Conservation (phyloP, 1,139 yeast species). For the Geotrichum bryndzae region DNA sequence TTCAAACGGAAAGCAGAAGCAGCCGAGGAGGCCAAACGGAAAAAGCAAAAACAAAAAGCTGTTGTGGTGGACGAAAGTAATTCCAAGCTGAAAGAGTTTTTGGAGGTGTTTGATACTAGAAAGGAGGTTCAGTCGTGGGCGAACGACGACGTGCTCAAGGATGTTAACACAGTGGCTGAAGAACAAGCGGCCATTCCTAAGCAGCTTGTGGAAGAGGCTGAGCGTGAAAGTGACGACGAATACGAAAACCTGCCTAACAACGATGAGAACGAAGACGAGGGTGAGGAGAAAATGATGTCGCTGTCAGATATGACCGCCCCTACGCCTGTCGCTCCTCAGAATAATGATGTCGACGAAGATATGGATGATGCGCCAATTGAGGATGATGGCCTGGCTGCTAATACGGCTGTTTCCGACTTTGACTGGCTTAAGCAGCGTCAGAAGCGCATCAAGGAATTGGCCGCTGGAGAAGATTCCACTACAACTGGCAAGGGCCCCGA, state of each 20-base stretch:
- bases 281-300: constrained; percentile 23
- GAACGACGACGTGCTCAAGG: constrained; percentile 55
- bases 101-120: constrained; percentile 78
- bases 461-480: constrained; percentile 25
- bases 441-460: constrained; percentile 60
- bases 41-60: constrained; percentile 46
- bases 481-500: constrained; percentile 19
- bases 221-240: constrained; percentile 29
- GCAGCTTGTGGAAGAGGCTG: constrained; percentile 17
- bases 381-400: constrained; percentile 39
- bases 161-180: constrained; percentile 25
- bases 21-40: constrained; percentile 40
- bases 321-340: neutral
- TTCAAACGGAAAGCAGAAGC: constrained; percentile 15
- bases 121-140: constrained; percentile 65
- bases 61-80: constrained; percentile 34
- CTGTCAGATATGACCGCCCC: constrained; percentile 8
- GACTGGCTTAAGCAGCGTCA: constrained; percentile 85
- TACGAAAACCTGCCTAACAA: constrained; percentile 24
- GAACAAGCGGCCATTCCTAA: constrained; percentile 12
- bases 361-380: constrained; percentile 17
- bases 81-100: constrained; percentile 68
- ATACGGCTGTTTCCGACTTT: constrained; percentile 62
- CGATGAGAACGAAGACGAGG: constrained; percentile 26
- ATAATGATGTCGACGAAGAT: constrained; percentile 15